Conservation (phyloP, 2,329 filamentous ascomycete species). For the Albifimbria verrucaria region DNA sequence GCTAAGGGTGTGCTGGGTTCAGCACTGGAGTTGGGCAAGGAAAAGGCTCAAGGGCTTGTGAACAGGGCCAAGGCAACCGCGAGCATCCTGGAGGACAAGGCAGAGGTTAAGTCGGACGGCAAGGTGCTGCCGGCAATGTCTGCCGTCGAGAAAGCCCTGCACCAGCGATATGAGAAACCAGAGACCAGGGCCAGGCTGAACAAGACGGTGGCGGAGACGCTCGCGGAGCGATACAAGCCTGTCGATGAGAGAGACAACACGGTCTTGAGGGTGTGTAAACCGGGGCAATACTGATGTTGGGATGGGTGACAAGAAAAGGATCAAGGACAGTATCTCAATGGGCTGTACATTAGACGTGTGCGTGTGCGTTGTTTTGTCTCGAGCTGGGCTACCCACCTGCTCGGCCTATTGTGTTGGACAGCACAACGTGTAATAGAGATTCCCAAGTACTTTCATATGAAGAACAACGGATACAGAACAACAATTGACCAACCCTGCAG, state of each 20-base stretch:
- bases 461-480: too few species aligned
- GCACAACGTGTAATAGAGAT: too few species aligned
- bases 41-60: constrained; percentile 37
- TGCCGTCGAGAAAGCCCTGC: constrained; percentile 47
- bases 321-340: too few species aligned
- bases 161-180: constrained; percentile 48
- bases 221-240: constrained; percentile 53
- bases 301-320: too few species aligned
- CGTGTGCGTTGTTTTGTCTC: too few species aligned
- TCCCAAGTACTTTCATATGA: too few species aligned
- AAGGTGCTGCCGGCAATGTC: constrained; percentile 18
- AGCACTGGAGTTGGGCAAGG: constrained; percentile 37
- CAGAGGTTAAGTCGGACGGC: constrained; percentile 24
- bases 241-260: constrained; percentile 44
- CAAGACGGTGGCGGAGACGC: constrained; percentile 49
- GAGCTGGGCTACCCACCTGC: too few species aligned
- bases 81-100: constrained; percentile 32
- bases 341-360: too few species aligned
- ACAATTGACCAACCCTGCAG: too few species aligned
- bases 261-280: constrained; percentile 35
- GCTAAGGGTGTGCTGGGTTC: constrained; percentile 35
- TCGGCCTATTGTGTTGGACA: too few species aligned
- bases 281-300: too few species aligned
- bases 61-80: constrained; percentile 34
- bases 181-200: constrained; percentile 28